Percentiles rank a stretch among this genome's conserved stretches.
phyloP scores from a whole-genome alignment of 768 basidiomycete species.

The Mycena floridula region DNA sequence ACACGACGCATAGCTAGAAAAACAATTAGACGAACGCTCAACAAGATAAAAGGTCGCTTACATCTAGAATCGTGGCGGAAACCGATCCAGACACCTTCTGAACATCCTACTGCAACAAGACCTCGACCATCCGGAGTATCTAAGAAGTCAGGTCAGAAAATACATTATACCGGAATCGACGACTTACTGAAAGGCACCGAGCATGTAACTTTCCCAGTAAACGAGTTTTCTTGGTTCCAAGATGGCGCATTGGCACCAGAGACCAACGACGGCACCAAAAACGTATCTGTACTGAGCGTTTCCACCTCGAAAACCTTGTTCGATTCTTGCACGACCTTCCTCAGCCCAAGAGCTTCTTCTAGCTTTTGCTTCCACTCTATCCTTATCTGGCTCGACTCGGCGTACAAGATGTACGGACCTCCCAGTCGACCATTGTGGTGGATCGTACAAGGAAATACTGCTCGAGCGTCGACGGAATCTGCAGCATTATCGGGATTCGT shows the following conservation, averaged over 20 bases:
- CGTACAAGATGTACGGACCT: constrained; percentile 81
- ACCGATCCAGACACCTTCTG: constrained; percentile 93
- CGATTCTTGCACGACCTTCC: constrained; percentile 84
- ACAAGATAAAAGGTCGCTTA: constrained; percentile 21
- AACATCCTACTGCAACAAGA: constrained; percentile 85
- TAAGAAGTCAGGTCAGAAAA: constrained; percentile 24
- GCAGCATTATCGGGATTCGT: not conserved
- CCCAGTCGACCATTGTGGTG: constrained; percentile 86
- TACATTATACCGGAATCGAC: constrained; percentile 14
- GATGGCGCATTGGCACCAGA: constrained; percentile 41
- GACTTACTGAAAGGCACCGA: constrained; percentile 86
- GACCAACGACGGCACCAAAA: constrained; percentile 66
- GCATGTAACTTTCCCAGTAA: constrained; percentile 85
- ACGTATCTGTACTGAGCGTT: constrained; percentile 83
- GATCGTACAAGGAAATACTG: constrained; percentile 82
- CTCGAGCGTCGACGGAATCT: constrained; percentile 36
- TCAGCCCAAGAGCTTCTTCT: constrained; percentile 79
- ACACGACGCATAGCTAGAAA: constrained; percentile 62
- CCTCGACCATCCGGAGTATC: constrained; percentile 77
- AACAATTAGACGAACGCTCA: constrained; percentile 7
- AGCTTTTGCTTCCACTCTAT: constrained; percentile 87
- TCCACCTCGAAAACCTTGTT: constrained; percentile 95
- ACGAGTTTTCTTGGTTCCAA: constrained; percentile 72
- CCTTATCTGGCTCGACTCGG: constrained; percentile 71
- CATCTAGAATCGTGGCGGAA: constrained; percentile 66